Base-by-base conservation (phyloP, 2,329 filamentous ascomycete species). In the Cercospora sojina region DNA sequence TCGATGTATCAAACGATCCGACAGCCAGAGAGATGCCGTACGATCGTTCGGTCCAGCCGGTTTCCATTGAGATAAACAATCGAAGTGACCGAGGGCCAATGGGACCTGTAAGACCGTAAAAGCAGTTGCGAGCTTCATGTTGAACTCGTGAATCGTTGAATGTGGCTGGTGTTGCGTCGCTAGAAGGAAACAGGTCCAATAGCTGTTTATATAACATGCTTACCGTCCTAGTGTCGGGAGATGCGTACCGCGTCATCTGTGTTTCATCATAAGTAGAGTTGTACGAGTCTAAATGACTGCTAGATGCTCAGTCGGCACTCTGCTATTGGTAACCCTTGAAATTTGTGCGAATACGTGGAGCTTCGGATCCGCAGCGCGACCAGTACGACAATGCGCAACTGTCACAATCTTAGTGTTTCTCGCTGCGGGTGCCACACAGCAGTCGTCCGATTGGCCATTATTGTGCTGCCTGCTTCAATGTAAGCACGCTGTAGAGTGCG, bases 1-100 rank as follows among this genome's bases (percentile, higher is more conserved):
- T 62, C 29, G 23, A 49, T 5, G 1, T 1, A 56, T n/a, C 10
- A 43, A 4, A 9, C 5, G 2, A 38, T 3, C 9, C 12, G 7
- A 31, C n/a, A n/a, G 23, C 6, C 2, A 12, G 27, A 12, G 2
- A 13, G 7, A 41, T 16, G 8, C 2, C 49, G 12, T 64, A 64
- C 61, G 25, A 7, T 64, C 49, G 27, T 64, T 47, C 2, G 61
- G 61, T 16, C 61, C 61, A 43, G 61, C 18, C 5, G 61, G 47
- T 32, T 43, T 63, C 61, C 61, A 64, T 23, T 58, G 49, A n/a
- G 49, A 43, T 5, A 27, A 12, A 55, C 13, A 25, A 31, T 29
- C 51, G 3, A 31, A n/a, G 51, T 55, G 51, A 55, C 51, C 51
- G 25, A 55, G 2, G 18, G 27, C 13, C 27, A 55, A 55, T 18